Base-by-base conservation (phyloP, 169 alveolate genomes). In the Plasmodium falciparum region DNA sequence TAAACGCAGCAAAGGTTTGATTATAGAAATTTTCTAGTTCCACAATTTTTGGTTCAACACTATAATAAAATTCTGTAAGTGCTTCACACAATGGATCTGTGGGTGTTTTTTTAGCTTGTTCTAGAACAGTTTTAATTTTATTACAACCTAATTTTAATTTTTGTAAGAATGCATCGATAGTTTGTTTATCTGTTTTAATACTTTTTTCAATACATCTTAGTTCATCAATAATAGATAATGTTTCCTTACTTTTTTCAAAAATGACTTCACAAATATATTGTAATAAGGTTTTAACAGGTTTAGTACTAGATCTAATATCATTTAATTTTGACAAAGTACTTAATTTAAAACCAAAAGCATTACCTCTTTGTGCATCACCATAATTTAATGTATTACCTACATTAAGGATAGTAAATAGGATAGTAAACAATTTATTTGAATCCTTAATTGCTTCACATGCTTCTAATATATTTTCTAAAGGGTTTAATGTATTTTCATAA, bases 341-440 rank as follows among this genome's bases (percentile, higher is more conserved):
- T 89, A 97, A 94, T 89, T 95, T 96, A 93, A 96, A 96, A 49
- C 98, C 98, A 56, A 92, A 94, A 2, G 98, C 98, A 74, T 95
- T 94, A 50, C 98, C 98, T 93, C 95, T 95, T 78, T 95, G 96
- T 7, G 98, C 93, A 88, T 96, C 97, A 15, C 97, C 97, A 72
- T 89, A 93, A 86, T 96, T 96, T 73, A 96, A 88, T 54, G 96
- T 90, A 74, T 96, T 96, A 59, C 98, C 98, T 47, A 96, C 93
- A 54, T 93, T 94, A 43, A 96, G 92, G n/a, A 96, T 94, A 13
- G 96, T 93, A 63, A 95, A 92, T 67, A 95, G 90, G n/a, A 96
- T 88, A 43, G 93, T 93, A 67, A 94, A 95, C 49, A 96, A 92
- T 58, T 93, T 93, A 4, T 72, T 63, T 39, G 95, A 93, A 15